Evolutionary conservation across 2,329 filamentous ascomycete genomes (phyloP), one percentile per base, ranked within the genome.

Genomic region (Microdochium trichocladiopsis): DNA sequence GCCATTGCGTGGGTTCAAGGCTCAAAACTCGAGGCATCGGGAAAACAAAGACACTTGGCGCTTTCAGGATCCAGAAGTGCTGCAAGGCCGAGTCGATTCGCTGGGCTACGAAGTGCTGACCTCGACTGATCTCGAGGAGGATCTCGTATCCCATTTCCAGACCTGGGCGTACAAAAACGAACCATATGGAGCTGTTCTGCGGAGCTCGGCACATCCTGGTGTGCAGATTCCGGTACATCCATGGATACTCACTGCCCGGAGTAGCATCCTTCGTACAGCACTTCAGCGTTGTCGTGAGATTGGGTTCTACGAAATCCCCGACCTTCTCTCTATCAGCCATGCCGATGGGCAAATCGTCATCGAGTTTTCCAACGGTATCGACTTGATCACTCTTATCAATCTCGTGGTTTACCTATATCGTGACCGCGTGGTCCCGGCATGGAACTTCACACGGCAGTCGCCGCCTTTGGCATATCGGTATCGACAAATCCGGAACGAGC

Each of bases 351-450:
- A 77, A 5, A 79, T 76, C 47, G 53, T 84, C 10, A 63, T 96
- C 21, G 78, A 80, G 1, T 86, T 97, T 50, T 72, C 82, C 21
- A 79, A 79, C 11, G 69, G 82, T 2, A 62, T 93, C 12, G 91
- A 96, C 63, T 77, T 94, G 36, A 74, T 95, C 31, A 87, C 90
- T 1, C 64, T 96, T 6, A 72, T 96, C 52, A 93, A 96, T 59
- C 60, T 97, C 10, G 80, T 87, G 1, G 73, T 93, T 10, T 96
- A 90, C 61, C 65, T 87, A 8, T 97, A 97, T 65, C 86, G 84
- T 5, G 94, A 97, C 63, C 76, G 75, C 3, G 72, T 92, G 16
- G 77, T 96, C 28, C 90, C 94, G 54, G 87, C 92, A 18, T 97
- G 94, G 94, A 88, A 92, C 58, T 85, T 87, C 56, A 86, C 86